These are phyloP conservation scores for Nadsonia commutata DNA, from an alignment of 1,139 yeast species.

Conservation along the genomic window DNA sequence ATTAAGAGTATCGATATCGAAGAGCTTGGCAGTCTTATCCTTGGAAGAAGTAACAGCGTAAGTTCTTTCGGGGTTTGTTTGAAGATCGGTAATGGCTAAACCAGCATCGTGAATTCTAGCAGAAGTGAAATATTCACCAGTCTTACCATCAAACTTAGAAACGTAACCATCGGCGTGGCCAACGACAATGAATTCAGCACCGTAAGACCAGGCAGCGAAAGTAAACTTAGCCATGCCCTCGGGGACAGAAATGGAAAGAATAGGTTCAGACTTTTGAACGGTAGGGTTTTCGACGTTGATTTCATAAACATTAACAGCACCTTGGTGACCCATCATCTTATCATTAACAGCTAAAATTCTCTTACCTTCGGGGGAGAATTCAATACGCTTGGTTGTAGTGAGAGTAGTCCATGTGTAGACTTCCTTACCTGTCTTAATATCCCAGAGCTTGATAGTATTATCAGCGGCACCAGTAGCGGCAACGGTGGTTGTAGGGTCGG, in stretches of 20 bases:
- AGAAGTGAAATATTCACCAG: conserved; percentile 54
- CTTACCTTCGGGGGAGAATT: conserved; percentile 62
- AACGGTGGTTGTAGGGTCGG: conserved; percentile 48
- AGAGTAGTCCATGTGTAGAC: conserved; percentile 60
- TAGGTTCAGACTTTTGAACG: conserved; percentile 33
- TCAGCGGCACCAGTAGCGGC: conserved; percentile 91
- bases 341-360: conserved; percentile 70
- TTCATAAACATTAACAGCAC: conserved; percentile 58
- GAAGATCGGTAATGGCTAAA: conserved; percentile 59
- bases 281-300: conserved; percentile 34
- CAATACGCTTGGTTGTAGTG: conserved; percentile 84
- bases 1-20: conserved; percentile 64
- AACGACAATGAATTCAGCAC: conserved; percentile 58
- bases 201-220: conserved; percentile 81
- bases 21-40: conserved; percentile 74
- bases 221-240: conserved; percentile 57
- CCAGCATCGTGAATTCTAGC: conserved; percentile 55
- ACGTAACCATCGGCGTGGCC: conserved; percentile 83
- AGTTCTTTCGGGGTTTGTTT: conserved; percentile 73
- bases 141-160: conserved; percentile 61
- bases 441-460: conserved; percentile 78
- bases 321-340: conserved; percentile 83
- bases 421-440: conserved; percentile 62
- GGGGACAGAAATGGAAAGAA: conserved; percentile 34
- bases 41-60: conserved; percentile 88